Conservation (phyloP, 306 rosid species). For the Heteromeles arbutifolia region DNA sequence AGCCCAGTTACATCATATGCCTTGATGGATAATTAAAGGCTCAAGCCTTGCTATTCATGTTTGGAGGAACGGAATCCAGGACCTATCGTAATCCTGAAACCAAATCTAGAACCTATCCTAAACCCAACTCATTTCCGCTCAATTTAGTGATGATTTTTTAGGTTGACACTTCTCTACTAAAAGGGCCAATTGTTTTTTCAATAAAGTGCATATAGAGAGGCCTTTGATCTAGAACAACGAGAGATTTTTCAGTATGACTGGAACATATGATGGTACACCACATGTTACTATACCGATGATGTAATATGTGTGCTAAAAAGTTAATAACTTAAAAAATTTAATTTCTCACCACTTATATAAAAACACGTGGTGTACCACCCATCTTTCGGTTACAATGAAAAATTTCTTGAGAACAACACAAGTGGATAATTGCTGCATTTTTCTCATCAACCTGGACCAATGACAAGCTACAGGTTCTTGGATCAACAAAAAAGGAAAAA, state of each 20-base stretch:
- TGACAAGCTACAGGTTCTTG: not conserved
- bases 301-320: too few species aligned
- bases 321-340: too few species aligned
- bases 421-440: not conserved
- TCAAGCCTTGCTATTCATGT: not conserved
- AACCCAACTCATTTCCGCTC: not conserved
- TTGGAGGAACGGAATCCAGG: not conserved
- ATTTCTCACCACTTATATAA: too few species aligned
- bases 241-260: too few species aligned
- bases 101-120: not conserved
- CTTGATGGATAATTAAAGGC: not conserved
- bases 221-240: not conserved
- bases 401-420: not conserved
- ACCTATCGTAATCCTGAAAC: not conserved
- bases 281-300: too few species aligned
- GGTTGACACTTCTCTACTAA: not conserved
- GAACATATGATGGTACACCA: too few species aligned
- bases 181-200: not conserved
- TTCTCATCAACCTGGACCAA: not conserved
- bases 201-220: not conserved
- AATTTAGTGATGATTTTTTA: not conserved
- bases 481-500: not conserved
- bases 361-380: too few species aligned
- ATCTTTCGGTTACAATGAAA: too few species aligned
- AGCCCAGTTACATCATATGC: not conserved